Conservation (phyloP, 2,329 filamentous ascomycete genomes). For the Claviceps pazoutovae region DNA sequence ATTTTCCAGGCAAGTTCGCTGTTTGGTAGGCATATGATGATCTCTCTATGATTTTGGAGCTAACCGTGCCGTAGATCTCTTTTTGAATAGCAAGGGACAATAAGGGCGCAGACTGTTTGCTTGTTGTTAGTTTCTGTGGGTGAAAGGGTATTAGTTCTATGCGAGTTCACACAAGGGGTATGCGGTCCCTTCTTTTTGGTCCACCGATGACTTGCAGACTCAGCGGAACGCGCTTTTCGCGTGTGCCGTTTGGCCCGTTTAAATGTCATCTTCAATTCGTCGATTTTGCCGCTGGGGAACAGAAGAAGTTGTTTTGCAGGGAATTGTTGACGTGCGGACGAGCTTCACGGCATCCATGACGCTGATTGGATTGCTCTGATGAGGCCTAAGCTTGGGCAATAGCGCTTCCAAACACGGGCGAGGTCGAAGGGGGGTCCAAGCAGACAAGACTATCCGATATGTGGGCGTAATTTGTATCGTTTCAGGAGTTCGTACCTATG, state of each 20-base stretch:
- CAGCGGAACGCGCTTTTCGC: neutral
- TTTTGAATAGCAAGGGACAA: slow-evolving; percentile 24
- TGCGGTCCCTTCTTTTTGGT: neutral
- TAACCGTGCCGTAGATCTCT: slow-evolving; percentile 23
- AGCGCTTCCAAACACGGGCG: neutral
- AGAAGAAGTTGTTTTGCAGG: neutral
- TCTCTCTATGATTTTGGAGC: neutral
- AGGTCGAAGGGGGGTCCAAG: neutral
- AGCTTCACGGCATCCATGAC: neutral
- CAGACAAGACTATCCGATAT: neutral
- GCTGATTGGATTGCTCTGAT: neutral
- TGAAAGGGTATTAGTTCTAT: neutral
- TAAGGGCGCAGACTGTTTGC: slow-evolving; percentile 9
- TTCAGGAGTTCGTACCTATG: neutral
- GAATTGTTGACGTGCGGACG: neutral
- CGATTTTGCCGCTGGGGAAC: neutral
- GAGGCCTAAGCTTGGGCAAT: neutral
- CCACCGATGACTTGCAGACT: neutral
- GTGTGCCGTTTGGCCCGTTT: neutral
- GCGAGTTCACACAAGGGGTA: neutral
- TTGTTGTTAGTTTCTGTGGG: neutral
- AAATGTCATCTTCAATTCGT: neutral
- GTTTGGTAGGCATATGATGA: too few relatives aligned
- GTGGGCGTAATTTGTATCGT: neutral
- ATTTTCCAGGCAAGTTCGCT: slow-evolving; percentile 48